Percentiles rank a stretch among this genome's conserved stretches.
Conservation (phyloP, 441 rosid genomes). For the Erysimum cheiri region DNA sequence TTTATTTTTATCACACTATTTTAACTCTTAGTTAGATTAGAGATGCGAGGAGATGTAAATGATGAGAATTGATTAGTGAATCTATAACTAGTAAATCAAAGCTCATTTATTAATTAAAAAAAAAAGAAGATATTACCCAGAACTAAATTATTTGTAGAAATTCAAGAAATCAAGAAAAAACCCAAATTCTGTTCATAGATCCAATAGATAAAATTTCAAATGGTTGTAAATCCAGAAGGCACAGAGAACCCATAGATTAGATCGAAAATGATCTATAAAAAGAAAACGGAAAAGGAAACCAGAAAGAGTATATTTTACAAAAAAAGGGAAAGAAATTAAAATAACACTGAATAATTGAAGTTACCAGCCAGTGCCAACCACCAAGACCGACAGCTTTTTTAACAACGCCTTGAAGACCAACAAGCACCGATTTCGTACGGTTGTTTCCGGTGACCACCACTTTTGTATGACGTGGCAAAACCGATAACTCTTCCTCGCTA, state of each 20-base stretch:
- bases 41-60: background rate
- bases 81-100: slow-evolving; percentile 6
- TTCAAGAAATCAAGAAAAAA: slow-evolving; percentile 2
- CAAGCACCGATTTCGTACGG: slow-evolving; percentile 94
- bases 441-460: slow-evolving; percentile 98
- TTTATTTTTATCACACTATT: background rate
- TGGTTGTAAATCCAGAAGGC: background rate
- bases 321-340: slow-evolving; percentile 4
- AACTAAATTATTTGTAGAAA: background rate
- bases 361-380: slow-evolving; percentile 98
- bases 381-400: slow-evolving; percentile 97
- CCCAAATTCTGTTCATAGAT: background rate
- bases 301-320: slow-evolving; percentile 9
- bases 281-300: background rate
- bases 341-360: background rate
- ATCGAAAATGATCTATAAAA: background rate
- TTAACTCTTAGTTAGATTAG: slow-evolving; percentile 18
- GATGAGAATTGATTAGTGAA: background rate
- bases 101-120: slow-evolving; percentile 20
- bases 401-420: slow-evolving; percentile 98
- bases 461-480: slow-evolving; percentile 95
- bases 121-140: background rate
- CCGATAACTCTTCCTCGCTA: slow-evolving; percentile 95
- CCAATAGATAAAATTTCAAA: slow-evolving; percentile 10
- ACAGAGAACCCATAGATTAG: background rate